Evolutionary conservation across 208 protist species (phyloP), one percentile per base, ranked within the genome.

Genomic region (Sergeia podlipaevii): DNA sequence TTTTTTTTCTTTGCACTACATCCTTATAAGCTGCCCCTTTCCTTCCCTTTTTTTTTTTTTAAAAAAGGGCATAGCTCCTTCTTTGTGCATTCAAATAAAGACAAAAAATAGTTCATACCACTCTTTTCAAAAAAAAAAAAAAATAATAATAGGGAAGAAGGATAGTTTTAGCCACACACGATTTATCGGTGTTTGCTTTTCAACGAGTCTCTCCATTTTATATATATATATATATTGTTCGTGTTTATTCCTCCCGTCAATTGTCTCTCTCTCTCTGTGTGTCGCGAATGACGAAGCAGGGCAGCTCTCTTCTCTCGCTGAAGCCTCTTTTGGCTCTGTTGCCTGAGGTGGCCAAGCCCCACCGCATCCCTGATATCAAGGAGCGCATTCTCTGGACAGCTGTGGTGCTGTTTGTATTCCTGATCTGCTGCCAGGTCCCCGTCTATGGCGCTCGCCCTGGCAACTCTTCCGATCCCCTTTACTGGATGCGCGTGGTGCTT

Each of bases 401-500:
- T 23, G 80, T 97, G 4, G 96, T 96, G 42, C 89, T 99, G 15
- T 98, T 99, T 62, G 97, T 99, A 50, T 99, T 99, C 78, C 82
- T 99, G 4, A 95, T 99, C 23, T 98, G 95, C 76, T 98, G 93
- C 74, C 98, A 99, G 76, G 98, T 99, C 26, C 98, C 99, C 23
- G 92, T 99, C 1, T 99, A 98, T 70, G 99, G 99, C 60, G 96
- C 99, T 33, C 78, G 88, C 39, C 82, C 95, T 4, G 89, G 82
- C 27, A 97, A 97, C 50, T 61, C 74, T 28, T 90, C 89, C 17
- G 99, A 99, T 80, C 98, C 98, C 30, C 99, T 99, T 68, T 99
- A 99, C 69, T 99, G 98, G 98, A 97, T 99, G 85, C 92, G 98
- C 64, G 96, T 99, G 18, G 98, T 99, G 60, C 88, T 99, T 41